Evolutionary conservation across 2,329 filamentous ascomycete genomes (phyloP).

Genomic region (Colletotrichum plurivorum): DNA sequence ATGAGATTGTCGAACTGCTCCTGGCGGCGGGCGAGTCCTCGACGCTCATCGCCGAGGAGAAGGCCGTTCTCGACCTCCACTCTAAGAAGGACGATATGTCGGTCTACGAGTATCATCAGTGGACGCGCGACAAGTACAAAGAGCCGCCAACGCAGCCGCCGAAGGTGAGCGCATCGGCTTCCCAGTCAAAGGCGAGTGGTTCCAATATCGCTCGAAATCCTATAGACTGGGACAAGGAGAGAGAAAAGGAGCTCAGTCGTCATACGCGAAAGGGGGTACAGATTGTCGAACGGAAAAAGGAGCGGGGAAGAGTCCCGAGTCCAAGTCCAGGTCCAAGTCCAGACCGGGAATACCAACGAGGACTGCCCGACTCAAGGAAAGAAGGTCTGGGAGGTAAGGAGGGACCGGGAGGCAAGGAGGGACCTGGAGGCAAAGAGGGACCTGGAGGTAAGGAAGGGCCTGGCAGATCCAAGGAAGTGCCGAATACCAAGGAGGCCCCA

Average conservation of each 20-base stretch:
- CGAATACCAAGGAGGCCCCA: not conserved
- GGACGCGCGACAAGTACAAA: not conserved
- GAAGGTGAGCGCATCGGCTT: not conserved
- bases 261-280: not conserved
- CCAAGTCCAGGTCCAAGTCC: not conserved
- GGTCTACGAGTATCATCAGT: constrained; percentile 12
- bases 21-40: constrained; percentile 40
- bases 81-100: constrained; percentile 9
- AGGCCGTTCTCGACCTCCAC: constrained; percentile 6
- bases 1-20: constrained; percentile 40
- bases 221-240: not conserved
- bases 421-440: not conserved
- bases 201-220: not conserved
- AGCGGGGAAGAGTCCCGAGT: too few species aligned
- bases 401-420: not conserved
- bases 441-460: not conserved
- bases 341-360: not conserved
- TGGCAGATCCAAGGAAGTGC: not conserved
- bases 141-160: not conserved
- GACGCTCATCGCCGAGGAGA: constrained; percentile 29
- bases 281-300: not conserved
- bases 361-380: too few species aligned
- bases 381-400: not conserved
- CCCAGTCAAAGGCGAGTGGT: not conserved
- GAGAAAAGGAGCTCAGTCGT: not conserved